Conservation (phyloP, 345 rosid species). For the Anastatica hierochuntica region DNA sequence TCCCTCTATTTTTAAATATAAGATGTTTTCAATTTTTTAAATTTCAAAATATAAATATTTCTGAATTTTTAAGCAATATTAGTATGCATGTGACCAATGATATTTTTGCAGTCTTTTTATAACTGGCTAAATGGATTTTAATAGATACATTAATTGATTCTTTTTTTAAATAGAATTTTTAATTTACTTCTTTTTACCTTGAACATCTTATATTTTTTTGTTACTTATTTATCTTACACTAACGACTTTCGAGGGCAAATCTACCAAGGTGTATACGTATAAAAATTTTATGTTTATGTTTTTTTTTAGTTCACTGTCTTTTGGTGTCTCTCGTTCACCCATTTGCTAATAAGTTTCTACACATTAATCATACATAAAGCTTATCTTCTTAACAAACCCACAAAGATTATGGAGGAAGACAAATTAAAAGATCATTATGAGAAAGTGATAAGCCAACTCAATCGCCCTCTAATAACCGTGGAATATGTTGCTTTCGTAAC, state of each 20-base stretch:
- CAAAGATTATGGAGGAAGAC: conserved; percentile 13
- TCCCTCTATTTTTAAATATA: too few species aligned
- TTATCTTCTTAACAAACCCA: conserved; percentile 33
- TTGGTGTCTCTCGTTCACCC: conserved; percentile 2
- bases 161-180: too few species aligned
- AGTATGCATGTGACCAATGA: too few species aligned
- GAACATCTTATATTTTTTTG: too few species aligned
- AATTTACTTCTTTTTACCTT: too few species aligned
- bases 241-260: neutral
- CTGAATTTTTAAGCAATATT: too few species aligned
- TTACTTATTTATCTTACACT: neutral
- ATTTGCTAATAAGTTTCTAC: conserved; percentile 4
- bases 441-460: conserved; percentile 20
- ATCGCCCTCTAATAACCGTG: conserved; percentile 3
- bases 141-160: too few species aligned
- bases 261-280: neutral
- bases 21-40: too few species aligned
- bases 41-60: too few species aligned
- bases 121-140: too few species aligned
- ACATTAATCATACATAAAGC: conserved; percentile 21
- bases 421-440: conserved; percentile 6
- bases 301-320: neutral
- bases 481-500: neutral
- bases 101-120: too few species aligned
- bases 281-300: neutral